Conservation (phyloP, 148 eudicot species). For the Camellia japonica region DNA sequence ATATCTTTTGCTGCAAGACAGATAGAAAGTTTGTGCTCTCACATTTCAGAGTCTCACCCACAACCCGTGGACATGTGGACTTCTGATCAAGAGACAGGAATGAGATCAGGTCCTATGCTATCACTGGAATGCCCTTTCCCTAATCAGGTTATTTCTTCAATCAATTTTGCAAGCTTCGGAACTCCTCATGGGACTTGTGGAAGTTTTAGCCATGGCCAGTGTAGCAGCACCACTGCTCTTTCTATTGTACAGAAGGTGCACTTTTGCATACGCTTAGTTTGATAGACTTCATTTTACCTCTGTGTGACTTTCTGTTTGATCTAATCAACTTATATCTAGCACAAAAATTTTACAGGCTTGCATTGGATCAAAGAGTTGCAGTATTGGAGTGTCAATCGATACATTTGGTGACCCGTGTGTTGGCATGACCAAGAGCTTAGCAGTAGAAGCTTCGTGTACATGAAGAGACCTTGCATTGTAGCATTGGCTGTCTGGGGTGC, state of each 20-base stretch:
- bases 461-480: constrained; percentile 12
- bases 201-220: constrained; percentile 66
- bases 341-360: constrained; percentile 51
- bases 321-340: background rate
- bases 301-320: background rate
- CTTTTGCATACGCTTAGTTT: background rate
- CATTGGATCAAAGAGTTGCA: constrained; percentile 61
- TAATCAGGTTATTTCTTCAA: constrained; percentile 69
- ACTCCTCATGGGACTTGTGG: constrained; percentile 87
- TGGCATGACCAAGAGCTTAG: constrained; percentile 62
- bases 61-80: constrained; percentile 70
- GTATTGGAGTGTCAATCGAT: constrained; percentile 43
- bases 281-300: background rate
- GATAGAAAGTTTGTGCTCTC: constrained; percentile 65
- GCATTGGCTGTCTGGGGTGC: background rate
- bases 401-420: constrained; percentile 71
- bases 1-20: constrained; percentile 64
- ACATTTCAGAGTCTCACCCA: constrained; percentile 74
- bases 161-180: constrained; percentile 91
- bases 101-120: constrained; percentile 43
- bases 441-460: constrained; percentile 69
- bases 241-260: constrained; percentile 64
- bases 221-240: constrained; percentile 60
- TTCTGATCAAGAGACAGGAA: constrained; percentile 31
- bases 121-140: constrained; percentile 66